phyloP scores from a whole-genome alignment of 31 red algal species.

The Porphyra umbilicalis region DNA sequence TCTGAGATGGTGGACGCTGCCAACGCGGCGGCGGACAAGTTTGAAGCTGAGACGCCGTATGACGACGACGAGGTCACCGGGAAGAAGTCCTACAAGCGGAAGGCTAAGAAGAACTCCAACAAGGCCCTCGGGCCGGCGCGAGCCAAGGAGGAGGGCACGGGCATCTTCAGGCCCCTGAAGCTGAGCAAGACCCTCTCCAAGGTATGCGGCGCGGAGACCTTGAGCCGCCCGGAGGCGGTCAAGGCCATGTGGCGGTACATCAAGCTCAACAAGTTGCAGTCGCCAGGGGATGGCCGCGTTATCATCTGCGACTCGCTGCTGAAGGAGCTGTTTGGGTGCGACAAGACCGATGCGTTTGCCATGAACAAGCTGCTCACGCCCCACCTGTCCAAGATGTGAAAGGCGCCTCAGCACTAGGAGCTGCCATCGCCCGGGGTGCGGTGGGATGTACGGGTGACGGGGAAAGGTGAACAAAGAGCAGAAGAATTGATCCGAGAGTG shows the following conservation, averaged over 20 bases:
- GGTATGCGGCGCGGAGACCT: constrained; percentile 35
- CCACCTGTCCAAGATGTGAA: constrained; percentile 28
- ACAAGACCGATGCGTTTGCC: constrained; percentile 25
- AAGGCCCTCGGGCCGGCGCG: constrained; percentile 1
- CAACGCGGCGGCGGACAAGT: constrained; percentile 23
- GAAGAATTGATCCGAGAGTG: too few relatives aligned
- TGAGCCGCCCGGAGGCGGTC: constrained; percentile 46
- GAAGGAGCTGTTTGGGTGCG: constrained; percentile 43
- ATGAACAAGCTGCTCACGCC: constrained; percentile 51
- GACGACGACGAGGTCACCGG: constrained; percentile 1
- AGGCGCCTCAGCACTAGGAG: too few relatives aligned
- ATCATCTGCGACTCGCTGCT: constrained; percentile 69
- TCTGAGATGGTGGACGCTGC: not conserved
- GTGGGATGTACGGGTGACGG: too few relatives aligned
- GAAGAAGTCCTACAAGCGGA: not conserved
- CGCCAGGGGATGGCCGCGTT: constrained; percentile 12
- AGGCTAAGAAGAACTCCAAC: constrained; percentile 11
- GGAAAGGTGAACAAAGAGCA: too few relatives aligned
- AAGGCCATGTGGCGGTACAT: constrained; percentile 86
- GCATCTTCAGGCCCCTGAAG: constrained; percentile 12
- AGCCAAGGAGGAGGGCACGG: constrained; percentile 11
- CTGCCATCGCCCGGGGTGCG: too few relatives aligned
- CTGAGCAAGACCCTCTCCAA: constrained; percentile 31
- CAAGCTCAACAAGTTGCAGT: constrained; percentile 63
- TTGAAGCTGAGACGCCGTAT: constrained; percentile 22